phyloP scores from a whole-genome alignment of 2,329 filamentous ascomycete species.

The Diaporthe destruens region DNA sequence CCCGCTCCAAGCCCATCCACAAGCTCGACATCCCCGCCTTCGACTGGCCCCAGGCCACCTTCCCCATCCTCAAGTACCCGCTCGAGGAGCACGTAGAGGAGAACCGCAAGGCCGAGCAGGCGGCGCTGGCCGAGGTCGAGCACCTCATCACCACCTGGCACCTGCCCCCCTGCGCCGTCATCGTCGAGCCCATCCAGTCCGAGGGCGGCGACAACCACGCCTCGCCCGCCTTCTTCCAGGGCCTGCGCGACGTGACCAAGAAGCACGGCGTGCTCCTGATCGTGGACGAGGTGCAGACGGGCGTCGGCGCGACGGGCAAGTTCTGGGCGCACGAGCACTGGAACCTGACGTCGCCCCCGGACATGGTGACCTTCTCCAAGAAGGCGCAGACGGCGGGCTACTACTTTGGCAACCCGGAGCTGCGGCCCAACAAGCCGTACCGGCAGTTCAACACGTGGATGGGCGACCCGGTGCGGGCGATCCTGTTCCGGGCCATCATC shows the following conservation, averaged over 20 bases:
- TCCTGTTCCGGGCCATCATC: constrained; percentile 89
- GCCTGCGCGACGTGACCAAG: constrained; percentile 82
- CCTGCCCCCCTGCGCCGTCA: constrained; percentile 82
- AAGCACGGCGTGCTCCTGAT: constrained; percentile 86
- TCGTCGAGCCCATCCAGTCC: constrained; percentile 92
- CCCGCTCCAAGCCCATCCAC: constrained; percentile 92
- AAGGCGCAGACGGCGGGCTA: constrained; percentile 95
- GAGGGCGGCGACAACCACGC: constrained; percentile 97
- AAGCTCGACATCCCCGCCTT: constrained; percentile 96
- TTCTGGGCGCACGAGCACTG: constrained; percentile 99
- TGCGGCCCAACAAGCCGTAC: constrained; percentile 93
- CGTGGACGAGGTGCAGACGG: constrained; percentile 94
- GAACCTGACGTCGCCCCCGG: constrained; percentile 81
- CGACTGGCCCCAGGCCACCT: constrained; percentile 92
- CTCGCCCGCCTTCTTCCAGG: constrained; percentile 86
- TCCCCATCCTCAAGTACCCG: constrained; percentile 88
- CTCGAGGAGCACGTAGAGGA: constrained; percentile 83
- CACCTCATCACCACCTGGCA: constrained; percentile 83
- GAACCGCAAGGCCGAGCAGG: constrained; percentile 85
- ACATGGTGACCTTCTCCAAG: constrained; percentile 96
- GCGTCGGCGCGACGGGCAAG: constrained; percentile 90
- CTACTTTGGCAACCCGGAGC: constrained; percentile 84
- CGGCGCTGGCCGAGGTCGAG: constrained; percentile 86
- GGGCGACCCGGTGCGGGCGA: constrained; percentile 87
- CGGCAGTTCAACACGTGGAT: constrained; percentile 99